Conservation (phyloP, 306 rosid genomes). For the Carpinus viminea region DNA sequence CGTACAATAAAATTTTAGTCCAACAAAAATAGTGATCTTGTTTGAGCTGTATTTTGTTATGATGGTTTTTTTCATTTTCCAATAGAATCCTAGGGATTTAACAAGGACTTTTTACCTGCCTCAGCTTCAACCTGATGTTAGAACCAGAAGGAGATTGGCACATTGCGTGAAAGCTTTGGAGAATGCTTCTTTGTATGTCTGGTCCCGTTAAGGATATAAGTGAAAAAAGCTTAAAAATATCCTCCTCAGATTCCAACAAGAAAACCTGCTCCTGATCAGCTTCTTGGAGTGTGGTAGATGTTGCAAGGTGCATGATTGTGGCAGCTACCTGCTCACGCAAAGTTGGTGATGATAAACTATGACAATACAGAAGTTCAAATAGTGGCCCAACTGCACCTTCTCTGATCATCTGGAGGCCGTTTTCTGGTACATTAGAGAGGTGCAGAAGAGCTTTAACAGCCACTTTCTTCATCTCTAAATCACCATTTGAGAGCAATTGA, state of each 20-base stretch:
- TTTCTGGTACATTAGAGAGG: constrained; percentile 57
- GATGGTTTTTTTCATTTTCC: not conserved
- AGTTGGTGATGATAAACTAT: constrained; percentile 39
- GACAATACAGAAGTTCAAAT: constrained; percentile 53
- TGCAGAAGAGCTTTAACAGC: constrained; percentile 48
- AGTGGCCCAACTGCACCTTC: constrained; percentile 55
- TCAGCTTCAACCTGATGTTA: constrained; percentile 51
- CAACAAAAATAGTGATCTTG: no score
- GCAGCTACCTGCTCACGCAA: constrained; percentile 55
- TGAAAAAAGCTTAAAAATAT: constrained; percentile 53
- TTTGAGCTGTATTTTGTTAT: no score
- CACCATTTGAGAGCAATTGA: constrained; percentile 48
- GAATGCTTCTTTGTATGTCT: constrained; percentile 54
- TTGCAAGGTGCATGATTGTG: constrained; percentile 56
- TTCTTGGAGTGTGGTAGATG: constrained; percentile 46
- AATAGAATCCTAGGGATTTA: not conserved
- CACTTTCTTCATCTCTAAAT: constrained; percentile 44
- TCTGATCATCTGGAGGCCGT: constrained; percentile 55
- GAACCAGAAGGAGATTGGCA: constrained; percentile 58
- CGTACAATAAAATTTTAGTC: no score
- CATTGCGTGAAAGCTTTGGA: constrained; percentile 49
- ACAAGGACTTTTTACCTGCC: constrained; percentile 40
- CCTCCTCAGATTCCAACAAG: constrained; percentile 57
- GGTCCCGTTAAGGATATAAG: constrained; percentile 54
- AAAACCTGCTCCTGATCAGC: constrained; percentile 37